Conservation (phyloP, 768 basidiomycete species). For the Lactarius hengduanensis region DNA sequence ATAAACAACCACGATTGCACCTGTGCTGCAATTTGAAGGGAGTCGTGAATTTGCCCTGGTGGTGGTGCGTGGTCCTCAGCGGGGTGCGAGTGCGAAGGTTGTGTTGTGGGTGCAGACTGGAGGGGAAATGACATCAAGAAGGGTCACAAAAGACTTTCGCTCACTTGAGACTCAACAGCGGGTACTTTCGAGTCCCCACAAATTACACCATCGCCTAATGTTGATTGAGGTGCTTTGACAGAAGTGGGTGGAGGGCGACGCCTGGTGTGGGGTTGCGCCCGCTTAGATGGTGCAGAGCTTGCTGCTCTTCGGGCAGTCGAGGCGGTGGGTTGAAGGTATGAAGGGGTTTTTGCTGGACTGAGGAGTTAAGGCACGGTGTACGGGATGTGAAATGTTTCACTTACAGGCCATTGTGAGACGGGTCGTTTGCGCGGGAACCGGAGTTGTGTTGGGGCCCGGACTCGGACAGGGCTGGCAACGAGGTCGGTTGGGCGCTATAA, state of each 20-base stretch:
- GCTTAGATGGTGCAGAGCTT: constrained; percentile 14
- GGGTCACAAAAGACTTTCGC: neutral
- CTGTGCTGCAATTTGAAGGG: constrained; percentile 51
- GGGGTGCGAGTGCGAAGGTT: neutral
- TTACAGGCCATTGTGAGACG: constrained; percentile 1
- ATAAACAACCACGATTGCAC: constrained; percentile 61
- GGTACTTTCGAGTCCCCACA: constrained; percentile 7
- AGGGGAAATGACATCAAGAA: neutral
- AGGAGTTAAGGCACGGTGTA: neutral
- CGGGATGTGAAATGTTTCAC: neutral
- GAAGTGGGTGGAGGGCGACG: neutral
- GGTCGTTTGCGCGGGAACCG: neutral
- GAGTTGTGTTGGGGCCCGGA: neutral
- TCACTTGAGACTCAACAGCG: constrained; percentile 4
- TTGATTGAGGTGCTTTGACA: constrained; percentile 1
- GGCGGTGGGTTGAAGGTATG: constrained; percentile 30
- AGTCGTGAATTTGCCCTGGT: constrained; percentile 19
- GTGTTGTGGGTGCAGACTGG: constrained; percentile 7
- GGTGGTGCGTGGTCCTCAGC: neutral
- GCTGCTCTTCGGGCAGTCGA: constrained; percentile 26
- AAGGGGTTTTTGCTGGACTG: constrained; percentile 26
- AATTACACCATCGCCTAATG: neutral
- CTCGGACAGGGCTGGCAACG: neutral
- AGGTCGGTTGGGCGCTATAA: neutral
- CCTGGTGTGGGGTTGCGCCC: constrained; percentile 5